Evolutionary conservation across 2,329 filamentous ascomycete species (phyloP), one percentile per base, ranked within the genome.

Genomic region (Blastomyces gilchristii): DNA sequence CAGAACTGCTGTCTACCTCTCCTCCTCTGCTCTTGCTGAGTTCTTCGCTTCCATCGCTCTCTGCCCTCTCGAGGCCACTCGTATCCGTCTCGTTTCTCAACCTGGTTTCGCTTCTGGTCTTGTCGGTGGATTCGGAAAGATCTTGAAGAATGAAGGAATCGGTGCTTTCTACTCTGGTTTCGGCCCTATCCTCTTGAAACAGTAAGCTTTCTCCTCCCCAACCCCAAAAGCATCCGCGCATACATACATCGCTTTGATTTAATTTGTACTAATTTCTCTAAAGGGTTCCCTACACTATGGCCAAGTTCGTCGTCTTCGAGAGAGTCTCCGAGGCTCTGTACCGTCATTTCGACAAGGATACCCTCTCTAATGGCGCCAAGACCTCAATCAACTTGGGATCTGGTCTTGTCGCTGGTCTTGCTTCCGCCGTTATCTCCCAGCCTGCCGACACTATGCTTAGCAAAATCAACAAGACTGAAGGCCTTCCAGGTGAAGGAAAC

Each of bases 391-490:
- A 95, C 85, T 83, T 95, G 71, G 85, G 88, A 50, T 92, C 90
- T 69, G 91, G 91, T 81, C 81, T 96, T 69, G 84, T 92, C 64
- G 91, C 91, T 62, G 84, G 91, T 83, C 91, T 95, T 81, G 90
- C 90, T 72, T 90, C 90, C 71, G 90, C 90, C 75, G 76, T 93
- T 71, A 84, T 95, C 76, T 95, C 90, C 67, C 90, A 95, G 82
- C 90, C 90, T 71, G 90, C 90, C 76, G 90, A 95, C 78, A 95
- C 90, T 75, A 95, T 95, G 90, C 87, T 95, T 68, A 89, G 85
- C 81, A 94, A 93, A 86, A 94, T 95, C 84, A 95, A 95, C 88
- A 94, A 94, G 88, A 90, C 88, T 80, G 87, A 90, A 83, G 90
- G 89, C 80, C 82, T 86, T 65, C 90, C 90, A 69, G 90, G 90